A percentile compares a stretch with the other conserved stretches of the same genome.
phyloP scores from a whole-genome alignment of 2,329 filamentous ascomycete species.

The Dothistroma septosporum region DNA sequence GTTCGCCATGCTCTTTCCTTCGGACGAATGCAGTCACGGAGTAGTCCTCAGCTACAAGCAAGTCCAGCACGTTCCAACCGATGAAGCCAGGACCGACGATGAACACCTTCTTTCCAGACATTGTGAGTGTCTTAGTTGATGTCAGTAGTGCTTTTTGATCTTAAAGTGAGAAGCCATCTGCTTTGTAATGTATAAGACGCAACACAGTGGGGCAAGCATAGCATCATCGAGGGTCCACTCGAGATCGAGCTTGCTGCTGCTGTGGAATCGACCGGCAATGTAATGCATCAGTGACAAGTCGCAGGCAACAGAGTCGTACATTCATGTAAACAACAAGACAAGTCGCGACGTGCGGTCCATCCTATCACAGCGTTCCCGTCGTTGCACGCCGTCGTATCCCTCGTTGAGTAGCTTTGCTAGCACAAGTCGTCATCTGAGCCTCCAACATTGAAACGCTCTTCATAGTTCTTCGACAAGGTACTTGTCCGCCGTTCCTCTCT shows the following conservation, averaged over 20 bases:
- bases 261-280: not conserved
- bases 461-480: not conserved
- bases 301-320: not conserved
- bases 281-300: not conserved
- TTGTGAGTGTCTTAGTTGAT: conserved; percentile 6
- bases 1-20: conserved; percentile 36
- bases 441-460: not conserved
- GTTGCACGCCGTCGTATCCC: too few species aligned
- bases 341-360: too few species aligned
- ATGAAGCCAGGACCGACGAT: conserved; percentile 48
- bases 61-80: conserved; percentile 46
- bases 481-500: not conserved
- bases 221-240: conserved; percentile 8
- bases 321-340: not conserved
- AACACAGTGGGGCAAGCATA: not conserved
- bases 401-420: too few species aligned
- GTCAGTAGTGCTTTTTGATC: not conserved
- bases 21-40: conserved; percentile 43
- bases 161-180: not conserved
- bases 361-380: too few species aligned
- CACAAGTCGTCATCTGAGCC: too few species aligned
- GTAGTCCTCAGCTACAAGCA: conserved; percentile 39
- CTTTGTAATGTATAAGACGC: conserved; percentile 1
- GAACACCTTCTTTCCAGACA: conserved; percentile 37
- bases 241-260: not conserved